Evolutionary conservation across 1,284 basidiomycete genomes (phyloP), one percentile per base, ranked within the genome.

Genomic region (Fomitopsis betulina): DNA sequence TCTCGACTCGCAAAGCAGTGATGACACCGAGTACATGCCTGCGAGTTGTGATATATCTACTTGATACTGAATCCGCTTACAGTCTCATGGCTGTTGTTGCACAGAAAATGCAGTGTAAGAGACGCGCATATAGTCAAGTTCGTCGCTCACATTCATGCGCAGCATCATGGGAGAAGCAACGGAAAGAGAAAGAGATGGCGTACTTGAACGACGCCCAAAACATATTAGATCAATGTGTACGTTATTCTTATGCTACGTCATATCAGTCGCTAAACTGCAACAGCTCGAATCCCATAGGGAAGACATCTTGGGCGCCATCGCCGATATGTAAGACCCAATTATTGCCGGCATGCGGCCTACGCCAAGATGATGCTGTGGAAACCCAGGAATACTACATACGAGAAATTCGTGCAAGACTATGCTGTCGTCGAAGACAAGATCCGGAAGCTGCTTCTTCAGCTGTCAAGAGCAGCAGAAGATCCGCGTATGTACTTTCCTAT

Each of bases 111-210:
- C 68, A 71, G 60, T 54, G 69, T 71, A 43, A 43, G 68, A 53
- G 42, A 47, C 21, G 27, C 49, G 53, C 53, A 55, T 55, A 21
- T 43, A 39, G 21, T 17, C n/a, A 17, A 33, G 30, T 49, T 25
- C 27, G 2, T n/a, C 47, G 43, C 25, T 50, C n/a, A 43, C 35
- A 13, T 54, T 10, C 27, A 10, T 32, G 35, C 13, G 25, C 27
- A 77, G 76, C 70, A 33, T 70, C 75, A 4, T 75, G 74, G 74
- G 72, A 76, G 58, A 77, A 74, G 65, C 74, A 75, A 38, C 67
- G 67, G 38, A 68, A 59, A 56, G 73, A 73, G 51, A 74, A 70
- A 40, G 71, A 77, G 56, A 56, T 54, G 30, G 72, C 58, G 59
- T 71, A 71, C 54, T 23, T 76, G 17, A 68, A 66, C 23, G 45